Conservation (phyloP, 352 stramenopile genomes). For the Phytophthora sansomeana region DNA sequence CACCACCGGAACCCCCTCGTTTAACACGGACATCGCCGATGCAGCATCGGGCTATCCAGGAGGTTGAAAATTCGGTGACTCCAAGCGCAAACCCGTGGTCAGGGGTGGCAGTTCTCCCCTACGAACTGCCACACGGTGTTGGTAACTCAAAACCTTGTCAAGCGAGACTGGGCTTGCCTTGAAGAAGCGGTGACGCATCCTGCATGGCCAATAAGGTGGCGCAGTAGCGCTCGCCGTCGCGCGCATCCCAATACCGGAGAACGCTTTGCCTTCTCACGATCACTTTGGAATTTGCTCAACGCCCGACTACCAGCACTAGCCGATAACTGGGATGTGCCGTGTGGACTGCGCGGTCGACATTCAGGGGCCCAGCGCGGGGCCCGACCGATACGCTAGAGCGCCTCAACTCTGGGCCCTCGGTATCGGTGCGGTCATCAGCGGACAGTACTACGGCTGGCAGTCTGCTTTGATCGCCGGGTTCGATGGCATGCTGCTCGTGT, state of each 20-base stretch:
- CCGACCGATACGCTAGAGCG: slow-evolving; percentile 64
- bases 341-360: slow-evolving; percentile 24
- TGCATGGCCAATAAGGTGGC: slow-evolving; percentile 21
- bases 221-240: neutral
- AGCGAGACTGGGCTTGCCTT: slow-evolving; percentile 13
- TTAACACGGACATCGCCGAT: too few species aligned
- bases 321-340: slow-evolving; percentile 21
- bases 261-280: neutral
- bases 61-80: neutral
- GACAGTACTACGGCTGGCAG: slow-evolving; percentile 83
- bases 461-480: slow-evolving; percentile 69
- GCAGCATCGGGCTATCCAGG: slow-evolving; percentile 6
- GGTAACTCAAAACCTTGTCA: slow-evolving; percentile 14
- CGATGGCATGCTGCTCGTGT: slow-evolving; percentile 66
- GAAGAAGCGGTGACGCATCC: slow-evolving; percentile 28
- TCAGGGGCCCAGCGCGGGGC: slow-evolving; percentile 8
- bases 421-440: slow-evolving; percentile 50
- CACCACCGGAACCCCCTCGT: neutral
- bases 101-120: slow-evolving; percentile 10
- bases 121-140: slow-evolving; percentile 21
- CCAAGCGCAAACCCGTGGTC: slow-evolving; percentile 4
- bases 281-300: slow-evolving; percentile 18
- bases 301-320: neutral
- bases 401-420: slow-evolving; percentile 73
- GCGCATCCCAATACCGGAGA: slow-evolving; percentile 16